A percentile compares a stretch with the other conserved stretches of the same genome.
These are phyloP conservation scores for Crassisporium funariophilum DNA, from an alignment of 768 basidiomycete genomes.

Conservation along the genomic window DNA sequence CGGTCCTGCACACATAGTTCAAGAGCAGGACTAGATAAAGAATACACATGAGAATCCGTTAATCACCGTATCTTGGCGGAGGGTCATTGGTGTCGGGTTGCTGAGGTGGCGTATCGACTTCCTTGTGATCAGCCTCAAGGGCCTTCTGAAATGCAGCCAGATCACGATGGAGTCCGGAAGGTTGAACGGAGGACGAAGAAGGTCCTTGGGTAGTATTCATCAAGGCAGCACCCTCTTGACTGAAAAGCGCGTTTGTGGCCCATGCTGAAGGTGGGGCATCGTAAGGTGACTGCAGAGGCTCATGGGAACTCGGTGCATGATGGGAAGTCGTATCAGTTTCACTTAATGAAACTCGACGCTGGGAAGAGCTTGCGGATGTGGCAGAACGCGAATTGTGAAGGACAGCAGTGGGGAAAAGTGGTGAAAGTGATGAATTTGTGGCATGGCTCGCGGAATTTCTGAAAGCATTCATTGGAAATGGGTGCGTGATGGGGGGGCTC, in stretches of 20 bases:
- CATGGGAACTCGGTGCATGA: conserved; percentile 1
- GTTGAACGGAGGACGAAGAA: conserved; percentile 3
- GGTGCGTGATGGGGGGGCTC: conserved; percentile 5
- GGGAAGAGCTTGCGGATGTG: conserved; percentile 16
- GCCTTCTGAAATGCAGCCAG: conserved; percentile 28
- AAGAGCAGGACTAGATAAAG: background rate
- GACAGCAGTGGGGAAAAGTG: conserved; percentile 14
- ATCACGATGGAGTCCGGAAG: conserved; percentile 20
- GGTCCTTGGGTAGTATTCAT: conserved; percentile 1
- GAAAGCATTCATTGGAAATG: conserved; percentile 1
- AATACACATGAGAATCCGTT: conserved; percentile 2
- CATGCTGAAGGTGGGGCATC: conserved; percentile 9
- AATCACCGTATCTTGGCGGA: conserved; percentile 21
- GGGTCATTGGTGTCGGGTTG: conserved; percentile 16
- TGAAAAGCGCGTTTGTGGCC: conserved; percentile 1
- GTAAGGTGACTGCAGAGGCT: conserved; percentile 12
- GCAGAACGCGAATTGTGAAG: conserved; percentile 11
- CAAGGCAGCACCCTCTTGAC: background rate
- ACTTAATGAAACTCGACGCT: conserved; percentile 14
- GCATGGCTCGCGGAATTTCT: conserved; percentile 1
- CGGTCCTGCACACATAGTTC: no score
- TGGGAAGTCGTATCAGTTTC: conserved; percentile 12
- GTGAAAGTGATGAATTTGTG: conserved; percentile 10
- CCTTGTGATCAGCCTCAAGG: conserved; percentile 24
- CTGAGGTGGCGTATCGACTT: conserved; percentile 3